Evolutionary conservation across 1,284 basidiomycete species (phyloP).

Genomic region (Gomphus sp.): DNA sequence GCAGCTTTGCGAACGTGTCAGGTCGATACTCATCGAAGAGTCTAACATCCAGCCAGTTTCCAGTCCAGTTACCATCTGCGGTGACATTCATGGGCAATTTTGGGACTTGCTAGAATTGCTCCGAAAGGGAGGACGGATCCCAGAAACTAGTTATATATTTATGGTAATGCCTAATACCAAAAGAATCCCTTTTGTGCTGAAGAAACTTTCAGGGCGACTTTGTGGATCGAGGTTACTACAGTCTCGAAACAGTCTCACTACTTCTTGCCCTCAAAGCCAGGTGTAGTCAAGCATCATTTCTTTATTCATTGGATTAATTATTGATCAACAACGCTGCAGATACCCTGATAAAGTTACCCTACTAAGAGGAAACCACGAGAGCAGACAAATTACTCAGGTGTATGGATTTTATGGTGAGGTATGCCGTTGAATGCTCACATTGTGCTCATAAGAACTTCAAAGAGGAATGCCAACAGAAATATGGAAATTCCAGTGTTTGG

Average conservation of each 20-base stretch:
- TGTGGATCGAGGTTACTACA: conserved; percentile 95
- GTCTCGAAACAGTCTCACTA: conserved; percentile 90
- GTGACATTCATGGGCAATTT: conserved; percentile 93
- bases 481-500: conserved; percentile 91
- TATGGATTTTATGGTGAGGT: conserved; percentile 89
- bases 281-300: conserved; percentile 28
- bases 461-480: conserved; percentile 97
- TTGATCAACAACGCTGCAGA: conserved; percentile 29
- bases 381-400: conserved; percentile 94
- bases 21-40: conserved; percentile 84
- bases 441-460: conserved; percentile 5
- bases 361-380: conserved; percentile 92
- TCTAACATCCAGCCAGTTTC: conserved; percentile 92
- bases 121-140: conserved; percentile 80
- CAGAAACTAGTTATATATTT: conserved; percentile 92
- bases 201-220: conserved; percentile 76
- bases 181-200: conserved; percentile 12
- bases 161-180: conserved; percentile 64
- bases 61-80: conserved; percentile 87
- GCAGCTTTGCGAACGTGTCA: conserved; percentile 78
- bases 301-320: conserved; percentile 2
- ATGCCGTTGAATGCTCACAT: not conserved
- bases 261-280: conserved; percentile 86
- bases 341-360: conserved; percentile 91
- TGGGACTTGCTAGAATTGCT: conserved; percentile 92